A percentile compares a stretch with the other conserved stretches of the same genome.
These are phyloP conservation scores for Wakefieldia striispora DNA, from an alignment of 768 basidiomycete genomes.

Conservation along the genomic window DNA sequence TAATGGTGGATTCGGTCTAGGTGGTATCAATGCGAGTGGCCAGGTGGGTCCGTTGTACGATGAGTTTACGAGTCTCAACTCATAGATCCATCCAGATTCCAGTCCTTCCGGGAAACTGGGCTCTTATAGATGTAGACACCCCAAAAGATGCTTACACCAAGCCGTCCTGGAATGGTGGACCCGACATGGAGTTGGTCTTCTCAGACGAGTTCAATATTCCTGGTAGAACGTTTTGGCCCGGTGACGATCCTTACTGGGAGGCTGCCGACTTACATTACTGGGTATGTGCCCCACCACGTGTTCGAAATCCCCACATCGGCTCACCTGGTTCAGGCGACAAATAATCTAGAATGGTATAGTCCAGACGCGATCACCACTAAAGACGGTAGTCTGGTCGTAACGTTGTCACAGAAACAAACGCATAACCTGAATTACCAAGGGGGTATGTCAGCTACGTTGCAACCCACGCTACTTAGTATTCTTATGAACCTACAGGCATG, in stretches of 20 bases:
- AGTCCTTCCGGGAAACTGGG: slow-evolving; percentile 50
- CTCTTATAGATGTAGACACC: slow-evolving; percentile 58
- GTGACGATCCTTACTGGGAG: slow-evolving; percentile 86
- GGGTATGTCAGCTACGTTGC: slow-evolving; percentile 24
- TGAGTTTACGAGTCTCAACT: neutral
- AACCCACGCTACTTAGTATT: slow-evolving; percentile 24
- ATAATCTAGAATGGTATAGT: slow-evolving; percentile 59
- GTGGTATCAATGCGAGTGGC: slow-evolving; percentile 73
- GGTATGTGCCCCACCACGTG: slow-evolving; percentile 32
- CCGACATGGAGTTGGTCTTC: slow-evolving; percentile 59
- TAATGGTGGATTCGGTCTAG: slow-evolving; percentile 54
- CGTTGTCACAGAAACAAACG: slow-evolving; percentile 44
- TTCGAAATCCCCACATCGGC: slow-evolving; percentile 25
- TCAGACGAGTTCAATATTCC: slow-evolving; percentile 80
- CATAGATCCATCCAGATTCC: slow-evolving; percentile 44
- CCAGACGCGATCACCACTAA: slow-evolving; percentile 50
- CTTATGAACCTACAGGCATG: slow-evolving; percentile 44
- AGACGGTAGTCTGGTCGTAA: slow-evolving; percentile 51
- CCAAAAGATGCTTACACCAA: slow-evolving; percentile 55
- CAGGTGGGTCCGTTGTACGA: slow-evolving; percentile 43
- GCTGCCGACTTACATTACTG: slow-evolving; percentile 45
- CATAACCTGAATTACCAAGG: slow-evolving; percentile 47
- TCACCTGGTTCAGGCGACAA: slow-evolving; percentile 36
- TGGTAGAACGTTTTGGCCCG: slow-evolving; percentile 75
- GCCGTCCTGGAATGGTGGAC: slow-evolving; percentile 57